Evolutionary conservation across 208 protist species (phyloP).

Genomic region (Herpetomonas samuelpessoai): DNA sequence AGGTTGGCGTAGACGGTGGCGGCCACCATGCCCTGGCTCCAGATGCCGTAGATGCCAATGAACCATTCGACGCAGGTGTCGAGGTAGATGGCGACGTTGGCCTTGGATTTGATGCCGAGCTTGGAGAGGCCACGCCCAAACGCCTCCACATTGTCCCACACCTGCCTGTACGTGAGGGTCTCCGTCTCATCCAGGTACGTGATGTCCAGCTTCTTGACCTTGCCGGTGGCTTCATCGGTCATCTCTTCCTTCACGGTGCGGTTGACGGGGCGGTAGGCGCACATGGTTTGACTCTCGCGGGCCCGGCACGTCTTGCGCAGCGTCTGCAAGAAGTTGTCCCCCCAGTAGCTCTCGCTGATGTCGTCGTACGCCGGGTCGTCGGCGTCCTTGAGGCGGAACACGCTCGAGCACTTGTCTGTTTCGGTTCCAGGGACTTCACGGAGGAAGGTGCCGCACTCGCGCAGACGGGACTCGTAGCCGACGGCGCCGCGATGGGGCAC

Average conservation of each 20-base stretch:
- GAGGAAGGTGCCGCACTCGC: constrained; percentile 10
- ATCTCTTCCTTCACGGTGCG: constrained; percentile 17
- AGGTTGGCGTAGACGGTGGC: too few species aligned
- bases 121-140: constrained; percentile 29
- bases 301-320: constrained; percentile 12
- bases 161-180: constrained; percentile 17
- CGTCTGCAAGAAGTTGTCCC: constrained; percentile 9
- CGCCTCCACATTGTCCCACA: constrained; percentile 24
- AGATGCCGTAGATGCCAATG: constrained; percentile 32
- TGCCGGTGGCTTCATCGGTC: constrained; percentile 9
- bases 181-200: constrained; percentile 25
- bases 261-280: constrained; percentile 29
- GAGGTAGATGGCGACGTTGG: constrained; percentile 33
- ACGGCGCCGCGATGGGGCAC: constrained; percentile 9
- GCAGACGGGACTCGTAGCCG: constrained; percentile 5
- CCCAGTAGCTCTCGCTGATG: constrained; percentile 13
- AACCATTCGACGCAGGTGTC: constrained; percentile 54
- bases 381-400: constrained; percentile 15
- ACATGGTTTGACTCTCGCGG: constrained; percentile 3
- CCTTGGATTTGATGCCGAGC: constrained; percentile 16
- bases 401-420: constrained; percentile 13
- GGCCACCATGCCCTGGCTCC: constrained; percentile 28
- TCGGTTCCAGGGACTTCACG: constrained; percentile 12
- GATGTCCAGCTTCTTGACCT: constrained; percentile 20
- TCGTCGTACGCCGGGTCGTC: constrained; percentile 15